Base-by-base conservation (phyloP, 108 stramenopile genomes). In the Nannochloropsis salina region DNA sequence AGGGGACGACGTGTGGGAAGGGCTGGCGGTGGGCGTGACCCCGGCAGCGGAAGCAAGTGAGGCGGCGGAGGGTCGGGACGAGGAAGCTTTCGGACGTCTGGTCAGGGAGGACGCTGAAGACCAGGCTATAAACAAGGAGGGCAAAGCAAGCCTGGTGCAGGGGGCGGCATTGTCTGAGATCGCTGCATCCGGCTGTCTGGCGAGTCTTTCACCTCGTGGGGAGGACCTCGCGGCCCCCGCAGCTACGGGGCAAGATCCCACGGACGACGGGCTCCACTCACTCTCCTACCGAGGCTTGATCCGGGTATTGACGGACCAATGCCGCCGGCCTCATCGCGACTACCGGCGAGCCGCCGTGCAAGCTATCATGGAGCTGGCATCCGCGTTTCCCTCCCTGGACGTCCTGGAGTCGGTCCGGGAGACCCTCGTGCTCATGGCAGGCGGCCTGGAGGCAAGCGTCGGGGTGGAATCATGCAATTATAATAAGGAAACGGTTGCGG, bases 301-400 rank as follows among this genome's bases (percentile, higher is more conserved):
- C 61, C 61, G 61, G 20, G 61, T 74, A 3, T 74, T 74, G 61
- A n/a, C n/a, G 8, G 61, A 74, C 20, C 61, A 74, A 74, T 74
- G 61, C 61, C 61, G 3, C n/a, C 61, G 61, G 1, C 2, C 61
- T n/a, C 61, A 74, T 8, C 61, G 61, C n/a, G 61, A 74, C 6
- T 74, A 74, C n/a, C 61, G 6, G n/a, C 61, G 61, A n/a, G 61
- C 61, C 61, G 61, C 61, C 61, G 61, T 74, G 15, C 61, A 74
- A n/a, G 15, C 20, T n/a, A 1, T 74, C 20, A 74, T 74, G 61
- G 61, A 74, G 20, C 61, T 74, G 4, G 61, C 61, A 15, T 15
- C n/a, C 20, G 61, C 61, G 0, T 8, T 74, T n/a, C 61, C 61
- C 61, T n/a, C 15, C 15, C n/a, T 74, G 4, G n/a, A 74, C n/a